Conservation (phyloP, 441 rosid genomes). For the Dalechampia spathulata region DNA sequence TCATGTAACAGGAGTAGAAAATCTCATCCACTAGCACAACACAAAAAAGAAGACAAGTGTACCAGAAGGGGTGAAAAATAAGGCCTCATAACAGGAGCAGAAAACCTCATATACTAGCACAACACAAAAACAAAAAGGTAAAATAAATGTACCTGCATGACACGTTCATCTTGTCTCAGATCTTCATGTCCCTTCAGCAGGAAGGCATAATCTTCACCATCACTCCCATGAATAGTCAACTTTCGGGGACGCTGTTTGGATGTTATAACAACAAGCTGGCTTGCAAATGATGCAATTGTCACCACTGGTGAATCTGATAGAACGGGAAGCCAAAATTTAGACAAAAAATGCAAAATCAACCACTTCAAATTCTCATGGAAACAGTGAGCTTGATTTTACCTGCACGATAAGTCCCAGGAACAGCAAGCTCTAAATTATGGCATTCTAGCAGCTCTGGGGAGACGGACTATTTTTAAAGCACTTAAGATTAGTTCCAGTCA, state of each 20-base stretch:
- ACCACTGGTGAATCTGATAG: conserved; percentile 82
- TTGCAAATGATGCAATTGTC: conserved; percentile 85
- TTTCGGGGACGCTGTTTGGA: conserved; percentile 98
- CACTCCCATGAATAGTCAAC: conserved; percentile 93
- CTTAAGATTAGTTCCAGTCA: conserved; percentile 19
- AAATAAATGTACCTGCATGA: conserved; percentile 75
- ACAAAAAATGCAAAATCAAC: conserved; percentile 8
- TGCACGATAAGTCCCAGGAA: conserved; percentile 96
- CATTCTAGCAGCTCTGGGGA: conserved; percentile 95
- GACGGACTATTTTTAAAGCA: conserved; percentile 54
- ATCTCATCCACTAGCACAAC: background rate
- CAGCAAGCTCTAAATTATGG: conserved; percentile 93
- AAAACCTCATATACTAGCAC: background rate
- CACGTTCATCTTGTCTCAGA: conserved; percentile 99
- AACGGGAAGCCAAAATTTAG: conserved; percentile 1
- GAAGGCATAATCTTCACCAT: conserved; percentile 92
- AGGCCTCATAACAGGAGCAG: conserved; percentile 6
- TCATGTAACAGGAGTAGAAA: no score
- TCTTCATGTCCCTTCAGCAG: conserved; percentile 99
- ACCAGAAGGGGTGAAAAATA: no score
- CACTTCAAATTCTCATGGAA: conserved; percentile 3
- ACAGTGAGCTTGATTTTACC: conserved; percentile 37
- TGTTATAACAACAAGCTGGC: conserved; percentile 85
- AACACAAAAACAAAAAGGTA: background rate
- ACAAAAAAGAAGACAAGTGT: no score